Evolutionary conservation across 176 grass and related monocot genomes (phyloP).

Genomic region (Triticum turgidum): DNA sequence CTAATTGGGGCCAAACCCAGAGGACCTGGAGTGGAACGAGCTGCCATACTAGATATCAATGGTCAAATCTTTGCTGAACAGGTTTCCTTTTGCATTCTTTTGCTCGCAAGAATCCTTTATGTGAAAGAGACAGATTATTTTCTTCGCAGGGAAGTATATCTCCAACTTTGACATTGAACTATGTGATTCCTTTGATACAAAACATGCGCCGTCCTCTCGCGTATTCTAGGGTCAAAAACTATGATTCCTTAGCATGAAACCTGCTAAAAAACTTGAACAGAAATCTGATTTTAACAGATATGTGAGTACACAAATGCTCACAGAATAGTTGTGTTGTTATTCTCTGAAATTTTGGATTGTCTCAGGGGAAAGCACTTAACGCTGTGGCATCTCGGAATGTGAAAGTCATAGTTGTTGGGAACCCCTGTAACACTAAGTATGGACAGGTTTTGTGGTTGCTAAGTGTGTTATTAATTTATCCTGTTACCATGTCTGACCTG

Average conservation of each 20-base stretch:
- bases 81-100: conserved; percentile 30
- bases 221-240: neutral
- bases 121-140: neutral
- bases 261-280: neutral
- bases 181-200: neutral
- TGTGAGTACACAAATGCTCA: neutral
- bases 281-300: neutral
- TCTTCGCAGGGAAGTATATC: neutral
- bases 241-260: neutral
- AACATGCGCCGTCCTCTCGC: neutral
- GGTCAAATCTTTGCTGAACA: conserved; percentile 85
- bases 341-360: conserved; percentile 37
- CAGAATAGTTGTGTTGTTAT: neutral
- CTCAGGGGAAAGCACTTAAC: conserved; percentile 95
- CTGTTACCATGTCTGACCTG: conserved; percentile 22
- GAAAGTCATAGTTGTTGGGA: conserved; percentile 88
- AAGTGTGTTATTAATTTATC: conserved; percentile 6
- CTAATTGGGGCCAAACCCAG: conserved; percentile 89
- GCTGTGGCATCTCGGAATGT: conserved; percentile 81
- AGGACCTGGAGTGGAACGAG: conserved; percentile 86
- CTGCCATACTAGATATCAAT: conserved; percentile 79
- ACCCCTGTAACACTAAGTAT: conserved; percentile 98
- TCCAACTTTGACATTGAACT: neutral
- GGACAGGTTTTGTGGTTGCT: neutral
- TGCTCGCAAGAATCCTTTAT: conserved; percentile 1